Conservation (phyloP, 305 asterid species). For the Fraxinus greggii region DNA sequence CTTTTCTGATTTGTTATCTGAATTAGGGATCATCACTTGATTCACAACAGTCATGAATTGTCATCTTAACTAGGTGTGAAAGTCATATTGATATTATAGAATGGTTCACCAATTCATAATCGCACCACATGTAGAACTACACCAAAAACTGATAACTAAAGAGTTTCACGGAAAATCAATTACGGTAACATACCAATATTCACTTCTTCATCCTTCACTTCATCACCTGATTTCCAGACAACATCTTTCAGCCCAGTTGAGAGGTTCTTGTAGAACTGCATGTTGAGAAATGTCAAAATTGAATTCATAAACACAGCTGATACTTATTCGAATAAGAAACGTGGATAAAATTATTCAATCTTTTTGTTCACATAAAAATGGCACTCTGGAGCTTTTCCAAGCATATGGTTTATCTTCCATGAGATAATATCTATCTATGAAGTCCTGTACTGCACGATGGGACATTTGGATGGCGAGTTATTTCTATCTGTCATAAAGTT, state of each 20-base stretch:
- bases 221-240: slow-evolving; percentile 77
- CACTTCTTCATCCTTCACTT: slow-evolving; percentile 42
- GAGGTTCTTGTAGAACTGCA: slow-evolving; percentile 81
- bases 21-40: not conserved
- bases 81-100: not conserved
- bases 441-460: not conserved
- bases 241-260: slow-evolving; percentile 90
- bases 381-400: not conserved
- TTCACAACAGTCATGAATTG: not conserved
- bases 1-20: not conserved
- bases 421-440: not conserved
- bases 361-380: not conserved
- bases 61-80: not conserved
- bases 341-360: not conserved
- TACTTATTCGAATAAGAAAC: not conserved
- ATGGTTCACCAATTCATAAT: not conserved
- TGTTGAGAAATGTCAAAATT: not conserved
- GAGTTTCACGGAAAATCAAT: not conserved
- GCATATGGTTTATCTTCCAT: not conserved
- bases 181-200: slow-evolving; percentile 31
- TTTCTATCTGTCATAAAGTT: not conserved
- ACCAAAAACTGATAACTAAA: not conserved
- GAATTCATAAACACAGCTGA: not conserved
- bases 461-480: not conserved
- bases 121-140: not conserved